Evolutionary conservation across 192 early-diverging fungal species (phyloP).

Genomic region (Lunasporangiospora selenospora): DNA sequence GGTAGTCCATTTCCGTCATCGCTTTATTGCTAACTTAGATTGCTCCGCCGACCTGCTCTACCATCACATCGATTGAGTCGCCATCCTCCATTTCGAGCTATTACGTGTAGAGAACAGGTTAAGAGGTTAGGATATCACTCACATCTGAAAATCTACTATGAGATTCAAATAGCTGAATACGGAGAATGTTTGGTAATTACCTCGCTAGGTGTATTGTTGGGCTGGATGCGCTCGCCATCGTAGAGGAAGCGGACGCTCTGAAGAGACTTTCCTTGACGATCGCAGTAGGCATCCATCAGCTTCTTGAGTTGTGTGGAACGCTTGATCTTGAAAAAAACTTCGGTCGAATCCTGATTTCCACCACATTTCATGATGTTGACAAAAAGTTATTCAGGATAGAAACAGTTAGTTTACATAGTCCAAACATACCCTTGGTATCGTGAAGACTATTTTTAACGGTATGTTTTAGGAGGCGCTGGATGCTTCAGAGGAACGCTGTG

Average conservation of each 20-base stretch:
- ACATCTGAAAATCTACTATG: background rate
- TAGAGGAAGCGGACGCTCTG: slow-evolving; percentile 90
- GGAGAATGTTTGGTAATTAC: slow-evolving; percentile 53
- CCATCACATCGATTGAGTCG: slow-evolving; percentile 94
- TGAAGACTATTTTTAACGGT: background rate
- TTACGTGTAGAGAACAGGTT: background rate
- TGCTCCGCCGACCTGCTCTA: slow-evolving; percentile 83
- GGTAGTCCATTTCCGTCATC: too few relatives aligned
- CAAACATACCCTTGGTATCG: background rate
- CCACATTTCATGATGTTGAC: background rate
- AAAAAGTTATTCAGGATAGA: slow-evolving; percentile 7
- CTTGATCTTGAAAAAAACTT: slow-evolving; percentile 97
- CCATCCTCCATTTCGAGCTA: slow-evolving; percentile 96
- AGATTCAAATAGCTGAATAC: background rate
- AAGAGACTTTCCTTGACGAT: slow-evolving; percentile 81
- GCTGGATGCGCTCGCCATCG: slow-evolving; percentile 87
- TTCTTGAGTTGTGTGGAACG: slow-evolving; percentile 88
- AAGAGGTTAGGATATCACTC: background rate
- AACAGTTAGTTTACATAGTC: background rate
- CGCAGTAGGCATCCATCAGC: slow-evolving; percentile 94
- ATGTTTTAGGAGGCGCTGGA: background rate
- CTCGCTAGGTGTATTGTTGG: slow-evolving; percentile 83
- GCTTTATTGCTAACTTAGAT: too few relatives aligned
- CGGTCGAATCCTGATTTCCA: slow-evolving; percentile 68
- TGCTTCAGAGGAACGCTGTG: background rate